Percentiles rank a stretch among this genome's conserved stretches.
These are phyloP conservation scores for Phenoliferia sp. DNA, from an alignment of 1,284 basidiomycete species.

Conservation along the genomic window DNA sequence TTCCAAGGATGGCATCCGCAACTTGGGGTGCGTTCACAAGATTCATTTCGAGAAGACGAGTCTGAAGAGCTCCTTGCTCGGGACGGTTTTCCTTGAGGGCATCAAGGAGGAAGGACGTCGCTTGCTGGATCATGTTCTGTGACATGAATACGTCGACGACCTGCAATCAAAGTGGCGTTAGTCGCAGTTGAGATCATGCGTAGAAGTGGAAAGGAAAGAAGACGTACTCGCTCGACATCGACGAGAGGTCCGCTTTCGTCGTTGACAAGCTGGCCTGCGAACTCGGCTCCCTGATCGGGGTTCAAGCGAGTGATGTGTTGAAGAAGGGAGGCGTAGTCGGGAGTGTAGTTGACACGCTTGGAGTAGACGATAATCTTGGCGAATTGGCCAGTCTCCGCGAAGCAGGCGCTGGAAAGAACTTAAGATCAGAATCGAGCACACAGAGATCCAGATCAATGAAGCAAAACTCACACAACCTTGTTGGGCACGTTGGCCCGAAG, in stretches of 20 bases:
- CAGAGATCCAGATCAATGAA: not conserved
- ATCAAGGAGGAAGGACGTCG: conserved; percentile 95
- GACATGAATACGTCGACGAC: conserved; percentile 99
- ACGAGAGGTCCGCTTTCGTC: conserved; percentile 90
- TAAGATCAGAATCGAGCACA: not conserved
- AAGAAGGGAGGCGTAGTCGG: conserved; percentile 90
- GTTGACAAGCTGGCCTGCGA: conserved; percentile 90
- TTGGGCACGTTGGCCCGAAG: conserved; percentile 96
- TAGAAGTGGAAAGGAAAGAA: not conserved
- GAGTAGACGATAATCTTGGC: conserved; percentile 98
- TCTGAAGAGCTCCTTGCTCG: conserved; percentile 94
- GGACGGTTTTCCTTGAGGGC: conserved; percentile 99
- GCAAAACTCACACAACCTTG: conserved; percentile 63
- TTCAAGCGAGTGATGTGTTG: conserved; percentile 97
- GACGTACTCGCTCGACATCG: conserved; percentile 79
- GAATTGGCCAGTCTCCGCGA: conserved; percentile 96
- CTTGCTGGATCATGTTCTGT: conserved; percentile 99
- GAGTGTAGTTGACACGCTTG: conserved; percentile 92
- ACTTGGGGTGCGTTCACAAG: conserved; percentile 96
- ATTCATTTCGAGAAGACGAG: conserved; percentile 97
- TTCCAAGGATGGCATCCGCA: conserved; percentile 96
- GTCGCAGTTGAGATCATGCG: not conserved
- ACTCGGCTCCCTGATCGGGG: conserved; percentile 97
- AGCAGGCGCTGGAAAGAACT: conserved; percentile 65
- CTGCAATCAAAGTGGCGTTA: conserved; percentile 41